Evolutionary conservation across 129 eudicot genomes (phyloP).

Genomic region (Kitagawia praeruptora): DNA sequence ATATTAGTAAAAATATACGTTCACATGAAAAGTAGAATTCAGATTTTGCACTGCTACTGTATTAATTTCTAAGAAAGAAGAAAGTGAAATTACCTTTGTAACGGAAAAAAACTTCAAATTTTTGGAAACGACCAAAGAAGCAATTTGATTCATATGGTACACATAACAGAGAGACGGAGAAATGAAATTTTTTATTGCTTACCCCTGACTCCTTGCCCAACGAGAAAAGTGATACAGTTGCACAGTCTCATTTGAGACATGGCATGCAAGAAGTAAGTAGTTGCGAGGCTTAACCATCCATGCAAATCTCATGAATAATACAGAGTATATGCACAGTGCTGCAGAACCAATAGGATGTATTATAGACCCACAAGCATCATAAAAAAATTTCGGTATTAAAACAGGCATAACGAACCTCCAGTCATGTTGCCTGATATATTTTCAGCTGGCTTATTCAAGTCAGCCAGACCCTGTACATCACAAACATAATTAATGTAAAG

Average conservation of each 20-base stretch:
- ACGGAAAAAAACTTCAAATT: background rate
- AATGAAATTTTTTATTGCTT: conserved; percentile 16
- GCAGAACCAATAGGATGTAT: conserved; percentile 19
- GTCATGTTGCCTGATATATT: conserved; percentile 95
- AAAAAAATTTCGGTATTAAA: background rate
- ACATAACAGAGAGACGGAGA: background rate
- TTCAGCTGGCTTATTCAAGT: conserved; percentile 80
- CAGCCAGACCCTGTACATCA: conserved; percentile 57
- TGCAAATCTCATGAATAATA: conserved; percentile 87
- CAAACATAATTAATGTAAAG: background rate
- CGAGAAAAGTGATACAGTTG: conserved; percentile 79
- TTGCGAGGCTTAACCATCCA: conserved; percentile 96
- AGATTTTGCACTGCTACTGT: background rate
- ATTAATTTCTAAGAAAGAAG: background rate
- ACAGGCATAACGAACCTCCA: conserved; percentile 35
- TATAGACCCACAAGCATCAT: background rate
- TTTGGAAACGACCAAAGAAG: background rate
- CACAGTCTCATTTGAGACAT: conserved; percentile 83
- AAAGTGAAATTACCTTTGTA: background rate
- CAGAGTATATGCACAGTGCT: conserved; percentile 87
- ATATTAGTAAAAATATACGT: background rate
- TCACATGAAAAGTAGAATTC: background rate
- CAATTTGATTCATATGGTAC: background rate
- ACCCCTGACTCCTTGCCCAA: conserved; percentile 79
- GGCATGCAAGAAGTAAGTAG: conserved; percentile 71